phyloP scores from a whole-genome alignment of 2,329 filamentous ascomycete genomes.

The Biscogniauxia sp. region DNA sequence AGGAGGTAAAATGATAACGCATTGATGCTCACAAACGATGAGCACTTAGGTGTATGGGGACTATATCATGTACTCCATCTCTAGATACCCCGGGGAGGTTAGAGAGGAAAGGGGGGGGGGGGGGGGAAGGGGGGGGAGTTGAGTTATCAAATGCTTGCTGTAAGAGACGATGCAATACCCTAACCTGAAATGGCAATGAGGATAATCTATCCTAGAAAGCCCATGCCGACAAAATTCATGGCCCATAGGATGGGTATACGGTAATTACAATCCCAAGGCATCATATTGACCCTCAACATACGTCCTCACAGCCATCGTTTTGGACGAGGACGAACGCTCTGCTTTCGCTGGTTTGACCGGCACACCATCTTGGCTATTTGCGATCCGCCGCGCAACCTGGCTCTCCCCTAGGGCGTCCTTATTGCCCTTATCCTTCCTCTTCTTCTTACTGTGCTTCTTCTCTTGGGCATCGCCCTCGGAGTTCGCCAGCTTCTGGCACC shows the following conservation, averaged over 20 bases:
- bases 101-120: no score
- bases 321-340: constrained; percentile 17
- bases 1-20: no score
- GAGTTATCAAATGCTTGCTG: no score
- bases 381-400: not conserved
- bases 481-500: constrained; percentile 48
- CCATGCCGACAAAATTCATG: no score
- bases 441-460: constrained; percentile 15
- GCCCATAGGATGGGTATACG: not conserved
- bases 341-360: constrained; percentile 12
- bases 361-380: constrained; percentile 1
- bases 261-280: constrained; percentile 33
- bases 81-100: no score
- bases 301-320: constrained; percentile 11
- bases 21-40: no score
- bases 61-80: no score
- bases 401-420: constrained; percentile 4
- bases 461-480: constrained; percentile 25
- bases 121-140: no score
- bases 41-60: no score
- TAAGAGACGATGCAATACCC: no score
- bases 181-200: no score
- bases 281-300: constrained; percentile 29
- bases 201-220: no score
- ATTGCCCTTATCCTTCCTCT: constrained; percentile 18